Evolutionary conservation across 1,284 basidiomycete species (phyloP).

Genomic region (Marasmius sp.): DNA sequence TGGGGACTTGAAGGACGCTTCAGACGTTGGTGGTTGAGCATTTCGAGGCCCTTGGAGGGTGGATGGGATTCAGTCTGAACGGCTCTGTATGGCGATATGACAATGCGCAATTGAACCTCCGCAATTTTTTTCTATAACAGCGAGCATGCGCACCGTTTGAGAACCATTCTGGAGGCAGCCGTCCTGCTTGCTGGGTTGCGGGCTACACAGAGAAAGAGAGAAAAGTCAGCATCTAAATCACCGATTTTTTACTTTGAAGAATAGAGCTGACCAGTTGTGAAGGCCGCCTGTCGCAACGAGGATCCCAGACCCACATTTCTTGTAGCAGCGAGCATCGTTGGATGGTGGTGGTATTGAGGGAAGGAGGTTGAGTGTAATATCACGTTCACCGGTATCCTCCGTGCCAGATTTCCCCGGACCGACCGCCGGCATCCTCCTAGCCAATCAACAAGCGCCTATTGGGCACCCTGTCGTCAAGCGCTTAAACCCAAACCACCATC

Average conservation of each 20-base stretch:
- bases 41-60: constrained; percentile 55
- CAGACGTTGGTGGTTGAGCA: constrained; percentile 87
- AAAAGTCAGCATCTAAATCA: background rate
- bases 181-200: background rate
- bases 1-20: constrained; percentile 89
- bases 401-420: too few species aligned
- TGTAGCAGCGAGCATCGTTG: constrained; percentile 46
- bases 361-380: too few species aligned
- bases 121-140: background rate
- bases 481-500: too few species aligned
- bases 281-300: constrained; percentile 50
- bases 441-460: too few species aligned
- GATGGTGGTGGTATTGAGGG: too few species aligned
- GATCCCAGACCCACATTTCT: constrained; percentile 53
- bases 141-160: background rate
- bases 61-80: constrained; percentile 68
- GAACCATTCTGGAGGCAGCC: background rate
- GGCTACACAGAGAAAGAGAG: background rate
- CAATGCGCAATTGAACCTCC: background rate
- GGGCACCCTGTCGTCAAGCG: too few species aligned
- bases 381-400: too few species aligned
- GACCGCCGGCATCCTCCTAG: too few species aligned
- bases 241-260: background rate
- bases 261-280: constrained; percentile 47
- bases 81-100: constrained; percentile 31